Base-by-base conservation (phyloP, 2,329 filamentous ascomycete genomes). In the Diplodia scrobiculata region DNA sequence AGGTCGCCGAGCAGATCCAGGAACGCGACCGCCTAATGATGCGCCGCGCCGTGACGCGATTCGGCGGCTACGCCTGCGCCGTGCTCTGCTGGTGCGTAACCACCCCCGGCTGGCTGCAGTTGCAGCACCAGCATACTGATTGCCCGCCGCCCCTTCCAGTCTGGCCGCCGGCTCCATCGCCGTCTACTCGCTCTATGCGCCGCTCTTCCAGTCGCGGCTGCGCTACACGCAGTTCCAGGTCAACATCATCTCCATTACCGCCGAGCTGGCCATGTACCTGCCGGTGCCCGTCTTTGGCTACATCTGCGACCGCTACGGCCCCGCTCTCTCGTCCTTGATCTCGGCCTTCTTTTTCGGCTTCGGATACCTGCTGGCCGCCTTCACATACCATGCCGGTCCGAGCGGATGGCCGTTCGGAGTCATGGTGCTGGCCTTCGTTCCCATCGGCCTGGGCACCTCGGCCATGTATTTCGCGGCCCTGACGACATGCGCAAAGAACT, bases 401-500 rank as follows among this genome's bases (percentile, higher is more conserved):
- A 70, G 81, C 41, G 85, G 86, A 21, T 90, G 87, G 85, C 89
- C 92, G 0, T 92, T 96, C 71, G 85, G 85, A 70, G 82, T 90
- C 71, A 97, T 99, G 94, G 81, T 97, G 5, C 75, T 91, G 65
- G 89, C 92, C 0, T 99, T 98, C 76, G 83, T 93, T 54, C 84
- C 86, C 62, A 87, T 99, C 67, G 95, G 95, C 1, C 84, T 89
- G 68, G 94, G 87, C 5, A 97, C 94, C 0, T 91, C 90, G 70
- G 87, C 87, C 76, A 92, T 98, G 87, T 99, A 98, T 77, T 83
- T 98, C 66, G 86, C 89, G 60, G 89, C 92, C 1, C 89, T 99
- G n/a, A 94, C 94, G 6, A 96, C 94, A 0, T 97, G 92, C 74
- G 95, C 95, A 41, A 99, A 99, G 86, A 99, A 98, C 79, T 99